Base-by-base conservation (phyloP, 495 filamentous ascomycete species). In the Penicillium samsonianum region DNA sequence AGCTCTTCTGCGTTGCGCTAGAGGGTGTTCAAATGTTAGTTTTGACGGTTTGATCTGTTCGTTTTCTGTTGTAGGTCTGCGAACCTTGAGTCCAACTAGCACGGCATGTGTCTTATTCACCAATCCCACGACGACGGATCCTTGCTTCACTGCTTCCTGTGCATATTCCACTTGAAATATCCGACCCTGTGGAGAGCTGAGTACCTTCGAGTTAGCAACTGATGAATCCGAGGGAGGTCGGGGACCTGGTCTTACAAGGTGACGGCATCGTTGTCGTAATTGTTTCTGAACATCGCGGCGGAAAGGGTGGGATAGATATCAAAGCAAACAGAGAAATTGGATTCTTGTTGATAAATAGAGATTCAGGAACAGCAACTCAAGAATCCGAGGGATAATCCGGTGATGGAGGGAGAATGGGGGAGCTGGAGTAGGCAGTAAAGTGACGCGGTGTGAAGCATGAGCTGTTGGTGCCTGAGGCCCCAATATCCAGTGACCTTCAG, bases 91-190 rank as follows among this genome's bases (percentile, higher is more conserved):
- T 65, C 94, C 94, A 67, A 94, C 92, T 49, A 98, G 85, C 55
- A 98, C 94, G 61, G 88, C 88, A 75, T 98, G 95, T 77, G 92
- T 96, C 81, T 98, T 96, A 86, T 91, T 96, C 63, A 91, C 90
- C 66, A 98, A 81, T 43, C 95, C 94, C 53, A 98, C 94, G 37
- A 97, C 95, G 16, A 97, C 94, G 43, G 94, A 98, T 65, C 94
- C 94, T 76, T 98, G 94, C 84, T 98, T 98, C 58, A 98, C 95
- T 63, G 94, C 94, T 82, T 98, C 94, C 72, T 89, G 87, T 63
- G 94, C 95, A 85, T 98, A 98, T 76, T 98, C 94, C 67, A 98
- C 93, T 76, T 98, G 94, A 75, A 98, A 98, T 81, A 98, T 97
- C 72, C 94, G 91, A 67, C 94, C 94, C 83, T 98, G 94, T 47